Percentiles rank a stretch among this genome's conserved stretches.
phyloP scores from a whole-genome alignment of 495 filamentous ascomycete species.

The Pseudotulostoma volvatum region DNA sequence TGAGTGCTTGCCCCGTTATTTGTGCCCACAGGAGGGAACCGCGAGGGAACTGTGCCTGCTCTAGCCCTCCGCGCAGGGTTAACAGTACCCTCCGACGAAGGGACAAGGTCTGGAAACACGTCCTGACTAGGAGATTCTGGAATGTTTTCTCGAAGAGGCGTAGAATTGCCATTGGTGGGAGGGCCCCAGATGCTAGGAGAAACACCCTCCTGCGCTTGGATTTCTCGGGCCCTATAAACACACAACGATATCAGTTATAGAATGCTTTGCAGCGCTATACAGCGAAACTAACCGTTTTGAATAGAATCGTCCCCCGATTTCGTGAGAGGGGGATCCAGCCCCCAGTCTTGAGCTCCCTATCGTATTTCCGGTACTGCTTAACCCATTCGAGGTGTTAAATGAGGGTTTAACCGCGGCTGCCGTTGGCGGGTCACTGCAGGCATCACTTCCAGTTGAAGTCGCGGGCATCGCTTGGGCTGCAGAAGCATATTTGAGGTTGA shows the following conservation, averaged over 20 bases:
- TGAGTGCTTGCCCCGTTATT: slow-evolving; percentile 42
- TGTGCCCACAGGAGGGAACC: slow-evolving; percentile 60
- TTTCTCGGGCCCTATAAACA: slow-evolving; percentile 64
- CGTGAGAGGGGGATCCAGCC: slow-evolving; percentile 94
- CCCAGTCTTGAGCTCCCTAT: slow-evolving; percentile 65
- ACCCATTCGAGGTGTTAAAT: slow-evolving; percentile 49
- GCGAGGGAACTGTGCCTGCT: slow-evolving; percentile 91
- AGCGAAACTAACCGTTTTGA: slow-evolving; percentile 60
- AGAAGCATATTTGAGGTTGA: slow-evolving; percentile 64
- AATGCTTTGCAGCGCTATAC: slow-evolving; percentile 5
- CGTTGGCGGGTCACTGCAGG: slow-evolving; percentile 66
- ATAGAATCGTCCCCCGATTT: slow-evolving; percentile 62
- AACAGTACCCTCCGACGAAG: slow-evolving; percentile 40
- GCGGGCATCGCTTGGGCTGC: slow-evolving; percentile 64
- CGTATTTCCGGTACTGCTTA: slow-evolving; percentile 49
- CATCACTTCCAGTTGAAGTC: slow-evolving; percentile 73
- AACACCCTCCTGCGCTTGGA: slow-evolving; percentile 90
- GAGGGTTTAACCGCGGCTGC: slow-evolving; percentile 53
- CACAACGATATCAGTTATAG: slow-evolving; percentile 1
- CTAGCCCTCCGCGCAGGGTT: slow-evolving; percentile 55
- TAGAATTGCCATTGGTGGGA: slow-evolving; percentile 88
- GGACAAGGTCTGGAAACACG: slow-evolving; percentile 80
- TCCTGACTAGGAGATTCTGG: slow-evolving; percentile 92
- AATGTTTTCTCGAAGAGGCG: slow-evolving; percentile 89
- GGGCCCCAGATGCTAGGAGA: slow-evolving; percentile 84